Evolutionary conservation across 176 grass and related monocot species (phyloP).

Genomic region (Hordeum vulgare): MorexV3_pseudomolecules_assembly NC_058519.1:169604973-169605472

Average conservation of each 20-base stretch:
- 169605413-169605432: too few relatives aligned
- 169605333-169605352: too few relatives aligned
- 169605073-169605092: constrained; percentile 26
- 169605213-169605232: background rate
- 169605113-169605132: background rate
- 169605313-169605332: too few relatives aligned
- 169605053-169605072: constrained; percentile 13
- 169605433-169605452: too few relatives aligned
- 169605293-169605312: too few relatives aligned
- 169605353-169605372: too few relatives aligned
- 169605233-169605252: background rate
- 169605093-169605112: constrained; percentile 13
- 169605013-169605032: background rate
- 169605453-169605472: too few relatives aligned
- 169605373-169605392: too few relatives aligned
- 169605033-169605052: background rate
- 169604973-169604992: background rate
- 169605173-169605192: constrained; percentile 18
- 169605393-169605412: too few relatives aligned
- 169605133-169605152: constrained; percentile 17
- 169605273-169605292: background rate
- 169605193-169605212: constrained; percentile 21
- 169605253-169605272: background rate
- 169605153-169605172: background rate
- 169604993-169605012: background rate